These are phyloP conservation scores for Exophiala sp. DNA, from an alignment of 2,329 filamentous ascomycete species.

Conservation along the genomic window DNA sequence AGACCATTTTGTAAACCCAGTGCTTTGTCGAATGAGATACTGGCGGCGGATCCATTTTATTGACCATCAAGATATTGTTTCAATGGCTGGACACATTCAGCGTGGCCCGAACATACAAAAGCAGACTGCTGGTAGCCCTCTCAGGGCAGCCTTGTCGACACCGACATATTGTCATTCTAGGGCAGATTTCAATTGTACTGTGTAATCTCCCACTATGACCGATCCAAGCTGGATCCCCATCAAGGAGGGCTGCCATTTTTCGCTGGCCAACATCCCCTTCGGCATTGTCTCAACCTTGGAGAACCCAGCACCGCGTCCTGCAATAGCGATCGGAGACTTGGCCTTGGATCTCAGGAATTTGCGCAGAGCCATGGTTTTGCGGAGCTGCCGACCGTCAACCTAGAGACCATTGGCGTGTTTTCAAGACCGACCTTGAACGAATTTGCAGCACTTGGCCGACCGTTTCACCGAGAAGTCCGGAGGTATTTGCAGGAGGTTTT, in stretches of 20 bases:
- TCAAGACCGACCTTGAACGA: conserved; percentile 63
- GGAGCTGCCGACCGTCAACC: conserved; percentile 43
- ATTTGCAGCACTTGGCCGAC: conserved; percentile 69
- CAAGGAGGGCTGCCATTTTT: conserved; percentile 36
- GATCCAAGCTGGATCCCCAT: conserved; percentile 8
- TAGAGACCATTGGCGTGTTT: conserved; percentile 51
- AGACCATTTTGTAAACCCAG: too few relatives aligned
- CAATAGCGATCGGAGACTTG: conserved; percentile 10
- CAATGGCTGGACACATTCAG: too few relatives aligned
- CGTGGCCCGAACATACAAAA: too few relatives aligned
- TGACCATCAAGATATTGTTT: too few relatives aligned
- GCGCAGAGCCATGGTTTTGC: conserved; percentile 1
- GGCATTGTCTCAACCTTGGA: conserved; percentile 47
- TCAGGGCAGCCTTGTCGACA: background rate
- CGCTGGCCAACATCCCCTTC: conserved; percentile 52
- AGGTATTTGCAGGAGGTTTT: conserved; percentile 67
- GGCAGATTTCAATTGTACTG: background rate
- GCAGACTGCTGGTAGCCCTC: background rate
- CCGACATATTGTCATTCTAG: too few relatives aligned
- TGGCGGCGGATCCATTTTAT: too few relatives aligned
- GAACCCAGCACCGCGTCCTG: background rate
- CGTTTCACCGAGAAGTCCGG: conserved; percentile 63
- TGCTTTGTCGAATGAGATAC: too few relatives aligned
- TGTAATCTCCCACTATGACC: background rate
- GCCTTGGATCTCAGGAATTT: conserved; percentile 4